Evolutionary conservation across 495 filamentous ascomycete genomes (phyloP), one percentile per base, ranked within the genome.

Genomic region (Lineolata rhizophorae): DNA sequence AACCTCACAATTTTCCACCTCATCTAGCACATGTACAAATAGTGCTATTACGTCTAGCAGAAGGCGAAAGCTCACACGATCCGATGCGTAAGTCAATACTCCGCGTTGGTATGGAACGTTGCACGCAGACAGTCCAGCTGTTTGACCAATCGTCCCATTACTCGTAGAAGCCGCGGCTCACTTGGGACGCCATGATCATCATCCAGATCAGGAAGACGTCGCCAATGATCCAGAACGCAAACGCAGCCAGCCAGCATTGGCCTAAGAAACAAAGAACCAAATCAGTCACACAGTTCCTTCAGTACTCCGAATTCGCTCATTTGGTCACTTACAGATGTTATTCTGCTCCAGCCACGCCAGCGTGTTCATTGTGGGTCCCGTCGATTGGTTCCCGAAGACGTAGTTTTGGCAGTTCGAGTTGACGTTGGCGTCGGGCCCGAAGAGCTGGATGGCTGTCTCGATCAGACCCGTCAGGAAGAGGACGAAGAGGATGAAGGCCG

Each of bases 381-480:
- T 57, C 6, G 59, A 58, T 14, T 53, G 45, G 27, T 59, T 52
- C 22, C 65, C 63, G 27, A 61, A 58, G 2, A 87, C 74, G 38
- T 73, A 77, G 25, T 69, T 58, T 34, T 76, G 64, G 53, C 90
- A 99, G 45, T 79, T 82, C 37, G 61, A 62, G 52, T 69, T 79
- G 35, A 95, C 70, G 34, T 71, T 76, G 8, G 69, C 72, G 2
- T 55, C 48, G 4, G 78, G 70, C 2, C 79, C 78, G 61, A 84
- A 99, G 12, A 99, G 65, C 55, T 93, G 77, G 39, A 99, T 71
- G 18, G 67, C 64, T 3, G 80, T 76, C 44, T 92, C 84, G 46
- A 99, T 70, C n/a, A 92, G 55, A 1, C 85, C 85, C 4, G 84
- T 80, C 29, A 94, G 60, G 72, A 72, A 99, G 20, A 99, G 64